Percentiles rank a stretch among this genome's conserved stretches.
These are phyloP conservation scores for Cercospora brassicicola DNA, from an alignment of 2,329 filamentous ascomycete genomes.

Conservation along the genomic window DNA sequence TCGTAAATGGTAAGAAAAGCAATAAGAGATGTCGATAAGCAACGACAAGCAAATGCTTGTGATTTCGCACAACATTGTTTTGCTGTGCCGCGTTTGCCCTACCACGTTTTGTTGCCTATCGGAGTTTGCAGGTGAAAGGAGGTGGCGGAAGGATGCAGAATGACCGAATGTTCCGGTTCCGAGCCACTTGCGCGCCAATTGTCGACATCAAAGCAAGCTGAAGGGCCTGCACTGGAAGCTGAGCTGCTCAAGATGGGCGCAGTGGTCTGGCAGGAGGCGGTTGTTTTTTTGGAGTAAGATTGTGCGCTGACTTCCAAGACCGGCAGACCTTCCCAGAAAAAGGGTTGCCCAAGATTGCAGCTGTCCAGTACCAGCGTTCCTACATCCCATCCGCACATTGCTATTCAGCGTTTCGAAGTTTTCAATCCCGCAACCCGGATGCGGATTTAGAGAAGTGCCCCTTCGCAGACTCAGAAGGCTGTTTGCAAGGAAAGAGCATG, in stretches of 20 bases:
- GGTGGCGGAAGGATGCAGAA: slow-evolving; percentile 12
- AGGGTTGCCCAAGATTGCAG: neutral
- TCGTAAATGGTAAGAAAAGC: no score
- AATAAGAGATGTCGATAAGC: neutral
- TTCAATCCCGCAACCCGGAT: neutral
- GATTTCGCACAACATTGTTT: neutral
- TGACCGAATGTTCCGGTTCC: neutral
- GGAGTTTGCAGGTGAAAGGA: slow-evolving; percentile 2
- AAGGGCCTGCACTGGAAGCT: neutral
- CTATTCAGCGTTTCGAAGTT: neutral
- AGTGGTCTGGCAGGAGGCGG: neutral
- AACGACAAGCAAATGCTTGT: neutral
- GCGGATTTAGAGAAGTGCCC: neutral
- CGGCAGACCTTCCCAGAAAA: neutral
- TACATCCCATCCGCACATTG: neutral
- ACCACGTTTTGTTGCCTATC: neutral
- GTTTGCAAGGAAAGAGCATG: no score
- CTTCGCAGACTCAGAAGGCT: no score
- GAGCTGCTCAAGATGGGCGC: neutral
- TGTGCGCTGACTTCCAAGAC: neutral
- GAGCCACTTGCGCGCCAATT: slow-evolving; percentile 10
- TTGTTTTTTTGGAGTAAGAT: no score
- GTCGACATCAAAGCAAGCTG: neutral
- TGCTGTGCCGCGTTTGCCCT: neutral
- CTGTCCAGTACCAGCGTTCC: neutral